phyloP scores from a whole-genome alignment of 768 basidiomycete species.

The Pisolithus tinctorius region DNA sequence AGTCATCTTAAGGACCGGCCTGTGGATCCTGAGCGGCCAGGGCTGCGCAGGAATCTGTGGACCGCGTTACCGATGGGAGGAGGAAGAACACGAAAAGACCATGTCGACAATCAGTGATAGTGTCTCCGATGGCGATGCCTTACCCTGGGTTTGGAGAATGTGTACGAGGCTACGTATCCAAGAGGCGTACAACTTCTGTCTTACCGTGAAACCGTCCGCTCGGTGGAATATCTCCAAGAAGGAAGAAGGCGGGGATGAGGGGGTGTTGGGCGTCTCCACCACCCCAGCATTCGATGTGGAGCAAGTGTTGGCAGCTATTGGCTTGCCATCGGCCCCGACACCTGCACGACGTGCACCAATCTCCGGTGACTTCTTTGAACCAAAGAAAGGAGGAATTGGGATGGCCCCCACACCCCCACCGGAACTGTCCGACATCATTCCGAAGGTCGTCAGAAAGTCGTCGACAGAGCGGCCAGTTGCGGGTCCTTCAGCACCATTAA shows the following conservation, averaged over 20 bases:
- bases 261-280: constrained; percentile 22
- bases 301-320: constrained; percentile 54
- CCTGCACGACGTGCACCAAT: constrained; percentile 55
- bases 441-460: constrained; percentile 38
- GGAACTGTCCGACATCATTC: constrained; percentile 36
- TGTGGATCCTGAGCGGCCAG: constrained; percentile 75
- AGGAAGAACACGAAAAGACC: constrained; percentile 62
- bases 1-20: constrained; percentile 49
- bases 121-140: constrained; percentile 35
- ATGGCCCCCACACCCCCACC: constrained; percentile 16
- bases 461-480: constrained; percentile 41
- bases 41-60: constrained; percentile 80
- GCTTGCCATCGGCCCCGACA: constrained; percentile 39
- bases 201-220: constrained; percentile 34
- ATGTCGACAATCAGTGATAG: constrained; percentile 43
- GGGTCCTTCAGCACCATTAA: constrained; percentile 38
- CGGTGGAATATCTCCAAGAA: constrained; percentile 33
- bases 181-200: constrained; percentile 79
- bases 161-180: constrained; percentile 63
- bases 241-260: constrained; percentile 16
- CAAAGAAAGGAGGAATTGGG: constrained; percentile 25
- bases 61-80: constrained; percentile 80
- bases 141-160: constrained; percentile 79
- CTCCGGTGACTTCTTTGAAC: constrained; percentile 60
- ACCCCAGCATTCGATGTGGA: constrained; percentile 42